Evolutionary conservation across 176 grass and related monocot species (phyloP), one percentile per base, ranked within the genome.

Genomic region (Rhynchospora pubera): DNA sequence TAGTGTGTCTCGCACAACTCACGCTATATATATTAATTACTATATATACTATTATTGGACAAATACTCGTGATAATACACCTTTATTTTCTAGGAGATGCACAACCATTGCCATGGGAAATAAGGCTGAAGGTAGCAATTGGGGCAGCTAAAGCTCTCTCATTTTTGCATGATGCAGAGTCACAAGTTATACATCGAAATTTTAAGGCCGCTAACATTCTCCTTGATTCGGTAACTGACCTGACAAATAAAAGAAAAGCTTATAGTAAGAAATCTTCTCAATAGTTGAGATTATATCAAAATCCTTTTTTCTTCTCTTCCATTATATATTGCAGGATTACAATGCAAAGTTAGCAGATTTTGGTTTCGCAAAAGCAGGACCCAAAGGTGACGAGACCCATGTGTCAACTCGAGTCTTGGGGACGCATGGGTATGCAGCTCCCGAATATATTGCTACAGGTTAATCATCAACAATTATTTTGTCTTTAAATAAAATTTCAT

Each of bases 321-420:
- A 22, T 57, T 43, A 9, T 87, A 64, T n/a, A 21, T 62, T 91
- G 19, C 85, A 98, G 96, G 92, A 98, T n/a, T 98, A 91, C 68
- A 99, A 99, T 0, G 84, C 92, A 0, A 99, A 99, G 64, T 88
- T 99, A 72, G 95, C 97, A 21, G 97, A 99, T 88, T 99, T 99
- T 89, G 97, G 97, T 46, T 80, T 99, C 61, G 97, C 97, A 59
- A 99, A 99, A 93, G 97, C 90, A 2, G 97, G 97, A 78, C 97
- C 97, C 52, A 95, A 91, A 7, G 93, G 97, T 12, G 93, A 99
- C 82, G 93, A 85, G 88, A 99, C 97, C 22, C 97, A 99, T 84
- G 97, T 99, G 77, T 99, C 97, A 30, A 99, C 97, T 18, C 97
- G 91, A 90, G 93, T 99, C 52, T 95, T 99, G 89, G 97, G 97